Evolutionary conservation across 75 land plant species (phyloP), one percentile per base, ranked within the genome.

Genomic region (Larix kaempferi): DNA sequence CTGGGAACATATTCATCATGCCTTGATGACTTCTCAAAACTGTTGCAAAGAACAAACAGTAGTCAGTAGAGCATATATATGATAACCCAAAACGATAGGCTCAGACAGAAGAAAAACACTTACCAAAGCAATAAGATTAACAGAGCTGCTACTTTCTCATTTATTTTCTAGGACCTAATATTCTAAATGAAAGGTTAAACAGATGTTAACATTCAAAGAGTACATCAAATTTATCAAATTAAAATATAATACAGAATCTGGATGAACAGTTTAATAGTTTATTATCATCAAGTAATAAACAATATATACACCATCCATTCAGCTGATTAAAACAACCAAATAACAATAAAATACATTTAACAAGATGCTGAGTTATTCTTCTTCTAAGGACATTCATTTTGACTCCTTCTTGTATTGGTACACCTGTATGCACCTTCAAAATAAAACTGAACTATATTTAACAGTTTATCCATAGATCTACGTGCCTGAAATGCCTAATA

Each of bases 11-110:
- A 95, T 0, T 87, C 37, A 71, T 95, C 94, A 80, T 91, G 94
- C 57, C 96, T 88, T 5, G 96, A 86, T 16, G 98, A 95, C 71
- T 88, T 78, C 86, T 95, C 96, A 83, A 93, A 95, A 78, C 98
- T 95, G 84, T 58, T 84, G 14, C 41, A 39, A 27, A 44, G 26
- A 75, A 26, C 54, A 69, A 21, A 69, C 73, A 69, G 6, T n/a
- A 41, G 73, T 69, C 39, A 41, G 49, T 25, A 69, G 17, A 72
- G 37, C 1, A 59, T 16, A 44, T 16, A 44, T 41, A 16, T 16
- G 57, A 26, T 23, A 27, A 14, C 12, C 22, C 78, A 61, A 21
- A 69, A 49, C 3, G 25, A n/a, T n/a, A 39, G 41, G 3, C 44
- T 39, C 23, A 69, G 15, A 60, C 56, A 22, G 81, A 54, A 80